phyloP scores from a whole-genome alignment of 176 grass and related monocot genomes.

The Hsuehochloa calcarea region DNA sequence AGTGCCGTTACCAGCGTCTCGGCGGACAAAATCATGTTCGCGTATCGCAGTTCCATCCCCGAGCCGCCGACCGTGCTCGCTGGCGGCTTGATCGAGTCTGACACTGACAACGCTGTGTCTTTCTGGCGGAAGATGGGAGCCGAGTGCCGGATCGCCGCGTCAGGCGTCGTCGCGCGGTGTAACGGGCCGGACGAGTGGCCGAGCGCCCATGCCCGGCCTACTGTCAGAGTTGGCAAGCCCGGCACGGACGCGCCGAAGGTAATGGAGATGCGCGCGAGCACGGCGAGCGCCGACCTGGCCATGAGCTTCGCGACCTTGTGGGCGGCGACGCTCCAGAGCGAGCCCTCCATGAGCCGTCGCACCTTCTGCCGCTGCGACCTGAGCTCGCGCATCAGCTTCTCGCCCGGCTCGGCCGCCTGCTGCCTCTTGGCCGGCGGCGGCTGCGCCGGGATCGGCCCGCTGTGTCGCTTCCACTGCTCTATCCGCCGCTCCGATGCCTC shows the following conservation, averaged over 20 bases:
- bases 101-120: background rate
- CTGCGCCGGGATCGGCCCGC: constrained; percentile 68
- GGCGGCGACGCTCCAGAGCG: constrained; percentile 55
- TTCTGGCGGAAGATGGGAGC: constrained; percentile 57
- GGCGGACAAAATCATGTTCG: constrained; percentile 59
- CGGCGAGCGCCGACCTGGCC: constrained; percentile 59
- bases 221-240: constrained; percentile 40
- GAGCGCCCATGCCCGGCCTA: background rate
- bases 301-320: constrained; percentile 60
- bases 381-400: constrained; percentile 52
- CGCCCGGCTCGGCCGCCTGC: constrained; percentile 3
- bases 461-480: constrained; percentile 62
- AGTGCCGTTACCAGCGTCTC: constrained; percentile 45
- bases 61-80: constrained; percentile 55
- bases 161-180: constrained; percentile 13
- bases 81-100: constrained; percentile 32
- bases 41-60: constrained; percentile 61
- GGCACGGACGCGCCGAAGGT: constrained; percentile 52
- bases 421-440: constrained; percentile 9
- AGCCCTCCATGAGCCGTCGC: constrained; percentile 57
- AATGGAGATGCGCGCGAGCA: constrained; percentile 56
- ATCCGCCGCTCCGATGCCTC: constrained; percentile 71
- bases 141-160: constrained; percentile 47
- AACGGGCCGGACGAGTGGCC: constrained; percentile 51
- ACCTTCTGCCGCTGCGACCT: constrained; percentile 41